phyloP scores from a whole-genome alignment of 1,139 yeast genomes.

The Blastobotrys illinoisensis region DNA sequence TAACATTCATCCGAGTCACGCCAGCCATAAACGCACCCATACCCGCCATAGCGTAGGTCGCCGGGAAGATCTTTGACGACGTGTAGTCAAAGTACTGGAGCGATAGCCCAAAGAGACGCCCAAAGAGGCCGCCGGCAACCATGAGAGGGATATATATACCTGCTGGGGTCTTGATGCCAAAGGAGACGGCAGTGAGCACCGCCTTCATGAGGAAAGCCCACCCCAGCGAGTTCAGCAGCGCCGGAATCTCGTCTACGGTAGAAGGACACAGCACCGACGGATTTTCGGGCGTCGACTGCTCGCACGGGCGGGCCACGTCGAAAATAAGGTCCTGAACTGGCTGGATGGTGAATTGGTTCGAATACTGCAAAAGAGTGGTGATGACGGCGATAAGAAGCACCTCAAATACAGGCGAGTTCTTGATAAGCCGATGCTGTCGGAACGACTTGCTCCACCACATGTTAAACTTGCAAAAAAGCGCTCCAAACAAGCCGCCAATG shows the following conservation, averaged over 20 bases:
- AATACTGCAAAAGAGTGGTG: constrained; percentile 48
- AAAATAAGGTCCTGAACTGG: constrained; percentile 50
- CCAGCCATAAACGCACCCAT: constrained; percentile 71
- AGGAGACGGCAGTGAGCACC: constrained; percentile 47
- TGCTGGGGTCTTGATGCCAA: constrained; percentile 59
- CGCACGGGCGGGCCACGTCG: constrained; percentile 51
- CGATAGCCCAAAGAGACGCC: constrained; percentile 48
- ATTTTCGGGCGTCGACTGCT: constrained; percentile 17
- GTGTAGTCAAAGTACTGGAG: constrained; percentile 39
- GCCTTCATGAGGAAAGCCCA: constrained; percentile 46
- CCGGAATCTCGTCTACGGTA: constrained; percentile 29
- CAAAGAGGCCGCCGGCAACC: constrained; percentile 64
- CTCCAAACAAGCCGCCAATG: constrained; percentile 57
- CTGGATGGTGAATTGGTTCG: constrained; percentile 50
- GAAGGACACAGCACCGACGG: constrained; percentile 40
- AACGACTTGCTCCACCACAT: constrained; percentile 45
- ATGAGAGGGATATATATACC: constrained; percentile 67
- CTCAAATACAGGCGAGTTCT: constrained; percentile 43
- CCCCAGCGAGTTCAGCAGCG: constrained; percentile 36
- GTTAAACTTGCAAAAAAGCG: constrained; percentile 46
- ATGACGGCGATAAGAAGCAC: constrained; percentile 44
- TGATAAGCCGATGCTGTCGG: constrained; percentile 35
- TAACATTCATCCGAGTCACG: constrained; percentile 60
- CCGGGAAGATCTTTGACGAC: constrained; percentile 35
- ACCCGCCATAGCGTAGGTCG: constrained; percentile 60